Conservation (phyloP, 306 rosid species). For the Malus sieversii region DNA sequence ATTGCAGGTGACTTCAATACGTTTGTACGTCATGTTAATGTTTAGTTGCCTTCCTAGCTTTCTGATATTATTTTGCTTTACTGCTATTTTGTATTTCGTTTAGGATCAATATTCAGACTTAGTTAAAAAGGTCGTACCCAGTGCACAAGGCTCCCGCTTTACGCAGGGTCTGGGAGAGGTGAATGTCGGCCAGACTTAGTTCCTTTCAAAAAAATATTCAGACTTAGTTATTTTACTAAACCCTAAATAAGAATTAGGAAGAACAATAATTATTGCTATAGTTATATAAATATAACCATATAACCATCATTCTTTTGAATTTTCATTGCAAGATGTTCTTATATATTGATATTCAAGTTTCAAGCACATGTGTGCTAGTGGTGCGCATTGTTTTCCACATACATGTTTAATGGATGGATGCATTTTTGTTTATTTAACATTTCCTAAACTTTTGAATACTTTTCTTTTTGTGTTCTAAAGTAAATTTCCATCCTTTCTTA, state of each 20-base stretch:
- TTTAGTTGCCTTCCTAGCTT: not conserved
- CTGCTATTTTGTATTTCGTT: not conserved
- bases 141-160: too few species aligned
- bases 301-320: not conserved
- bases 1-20: conserved; percentile 49
- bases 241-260: not conserved
- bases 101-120: not conserved
- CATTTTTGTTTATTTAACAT: not conserved
- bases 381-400: not conserved
- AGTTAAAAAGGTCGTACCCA: too few species aligned
- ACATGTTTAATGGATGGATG: not conserved
- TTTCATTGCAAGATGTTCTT: not conserved
- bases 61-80: not conserved
- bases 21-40: not conserved
- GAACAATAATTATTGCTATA: not conserved
- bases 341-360: not conserved
- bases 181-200: not conserved
- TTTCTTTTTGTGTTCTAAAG: not conserved
- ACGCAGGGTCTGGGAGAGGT: too few species aligned
- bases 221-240: not conserved
- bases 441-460: not conserved
- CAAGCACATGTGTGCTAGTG: not conserved
- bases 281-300: not conserved
- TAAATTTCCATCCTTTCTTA: not conserved
- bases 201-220: not conserved